phyloP scores from a whole-genome alignment of 176 grass and related monocot genomes.

The Thinopyrum elongatum region DNA sequence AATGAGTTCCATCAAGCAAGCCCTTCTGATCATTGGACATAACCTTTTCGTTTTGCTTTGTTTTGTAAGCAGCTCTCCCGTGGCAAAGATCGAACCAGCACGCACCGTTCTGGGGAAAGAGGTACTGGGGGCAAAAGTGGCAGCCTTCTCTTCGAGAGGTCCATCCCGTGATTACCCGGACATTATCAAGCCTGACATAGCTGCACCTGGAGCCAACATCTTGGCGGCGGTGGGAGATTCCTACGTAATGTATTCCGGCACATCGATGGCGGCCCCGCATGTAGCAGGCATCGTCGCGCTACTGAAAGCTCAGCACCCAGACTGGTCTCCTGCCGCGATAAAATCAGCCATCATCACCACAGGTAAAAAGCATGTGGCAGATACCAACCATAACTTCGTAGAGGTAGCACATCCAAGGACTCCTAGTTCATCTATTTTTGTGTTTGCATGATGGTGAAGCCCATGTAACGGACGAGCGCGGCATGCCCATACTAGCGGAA shows the following conservation, averaged over 20 bases:
- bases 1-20: not conserved
- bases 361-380: not conserved
- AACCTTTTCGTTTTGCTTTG: not conserved
- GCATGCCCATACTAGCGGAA: slow-evolving; percentile 28
- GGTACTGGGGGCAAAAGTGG: no score
- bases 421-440: not conserved
- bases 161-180: no score
- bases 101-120: no score
- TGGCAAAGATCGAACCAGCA: no score
- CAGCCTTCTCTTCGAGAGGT: no score
- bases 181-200: no score
- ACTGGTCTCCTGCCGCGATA: slow-evolving; percentile 24
- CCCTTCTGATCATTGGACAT: not conserved
- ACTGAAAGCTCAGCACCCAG: slow-evolving; percentile 19
- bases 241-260: not conserved
- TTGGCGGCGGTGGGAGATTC: no score
- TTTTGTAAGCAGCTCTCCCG: no score
- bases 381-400: not conserved
- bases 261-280: slow-evolving; percentile 31
- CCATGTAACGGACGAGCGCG: not conserved
- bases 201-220: no score
- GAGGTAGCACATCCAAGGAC: not conserved
- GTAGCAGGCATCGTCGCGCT: not conserved
- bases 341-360: slow-evolving; percentile 23
- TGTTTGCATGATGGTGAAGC: not conserved